A percentile compares a stretch with the other conserved stretches of the same genome.
phyloP scores from a whole-genome alignment of 228 moss, liverwort and hornwort species.

The Sphagnum fallax region DNA sequence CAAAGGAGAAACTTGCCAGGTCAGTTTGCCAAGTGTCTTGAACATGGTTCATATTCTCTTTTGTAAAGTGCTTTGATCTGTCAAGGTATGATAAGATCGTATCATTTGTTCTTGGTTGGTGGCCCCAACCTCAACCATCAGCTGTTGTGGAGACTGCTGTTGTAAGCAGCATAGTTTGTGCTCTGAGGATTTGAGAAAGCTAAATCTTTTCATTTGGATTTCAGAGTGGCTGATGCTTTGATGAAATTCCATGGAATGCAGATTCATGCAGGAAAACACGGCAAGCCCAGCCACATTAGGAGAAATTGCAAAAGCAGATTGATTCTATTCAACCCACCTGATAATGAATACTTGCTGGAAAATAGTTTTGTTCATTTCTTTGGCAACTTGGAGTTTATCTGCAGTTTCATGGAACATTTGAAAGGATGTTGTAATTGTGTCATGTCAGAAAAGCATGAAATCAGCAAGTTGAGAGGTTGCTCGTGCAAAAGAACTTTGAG shows the following conservation, averaged over 20 bases:
- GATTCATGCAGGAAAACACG: slow-evolving; percentile 84
- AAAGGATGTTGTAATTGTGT: no score
- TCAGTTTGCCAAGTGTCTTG: slow-evolving; percentile 6
- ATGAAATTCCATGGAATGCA: slow-evolving; percentile 12
- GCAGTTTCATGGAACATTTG: no score
- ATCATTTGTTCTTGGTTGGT: not conserved
- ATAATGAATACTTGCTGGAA: no score
- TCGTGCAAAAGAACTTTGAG: no score
- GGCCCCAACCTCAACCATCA: no score
- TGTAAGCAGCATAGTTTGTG: no score
- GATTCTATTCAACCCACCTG: not conserved
- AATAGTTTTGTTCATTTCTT: no score
- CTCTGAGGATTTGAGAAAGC: not conserved
- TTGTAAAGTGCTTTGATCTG: not conserved
- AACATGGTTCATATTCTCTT: not conserved
- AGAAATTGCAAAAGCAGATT: slow-evolving; percentile 79
- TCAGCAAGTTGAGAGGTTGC: no score
- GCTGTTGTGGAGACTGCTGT: no score
- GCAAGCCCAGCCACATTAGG: slow-evolving; percentile 49
- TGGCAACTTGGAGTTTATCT: no score
- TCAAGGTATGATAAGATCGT: not conserved
- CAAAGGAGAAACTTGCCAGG: slow-evolving; percentile 92
- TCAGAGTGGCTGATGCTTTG: not conserved
- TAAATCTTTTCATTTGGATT: not conserved
- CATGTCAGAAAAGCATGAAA: no score